A percentile compares a stretch with the other conserved stretches of the same genome.
Conservation (phyloP, 495 filamentous ascomycete genomes). For the Hyaloscypha finlandica region DNA sequence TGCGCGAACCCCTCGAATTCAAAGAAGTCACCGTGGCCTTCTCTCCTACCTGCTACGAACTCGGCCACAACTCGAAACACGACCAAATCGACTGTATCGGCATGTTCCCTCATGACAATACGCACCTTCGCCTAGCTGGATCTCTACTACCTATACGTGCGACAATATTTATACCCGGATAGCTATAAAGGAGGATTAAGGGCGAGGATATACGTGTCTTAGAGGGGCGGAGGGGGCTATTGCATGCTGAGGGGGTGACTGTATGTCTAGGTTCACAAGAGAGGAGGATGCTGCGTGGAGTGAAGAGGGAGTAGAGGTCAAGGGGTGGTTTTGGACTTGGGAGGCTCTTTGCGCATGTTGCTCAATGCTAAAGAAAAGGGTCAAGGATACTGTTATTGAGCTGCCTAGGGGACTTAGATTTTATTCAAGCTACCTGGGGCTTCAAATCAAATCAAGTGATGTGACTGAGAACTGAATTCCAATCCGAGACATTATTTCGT, state of each 20-base stretch:
- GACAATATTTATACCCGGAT: background rate
- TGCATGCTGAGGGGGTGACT: background rate
- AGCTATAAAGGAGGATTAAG: background rate
- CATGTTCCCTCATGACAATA: background rate
- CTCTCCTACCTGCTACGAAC: background rate
- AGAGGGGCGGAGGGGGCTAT: background rate
- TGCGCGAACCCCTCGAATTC: too few species aligned
- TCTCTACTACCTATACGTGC: background rate
- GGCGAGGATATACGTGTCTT: background rate
- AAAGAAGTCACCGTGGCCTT: too few species aligned
- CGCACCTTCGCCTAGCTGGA: background rate
- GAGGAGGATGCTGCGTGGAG: background rate
- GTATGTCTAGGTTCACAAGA: background rate
- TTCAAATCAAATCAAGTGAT: too few species aligned
- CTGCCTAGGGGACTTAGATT: too few species aligned
- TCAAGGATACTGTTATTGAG: too few species aligned
- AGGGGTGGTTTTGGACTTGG: background rate
- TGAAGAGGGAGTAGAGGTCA: background rate
- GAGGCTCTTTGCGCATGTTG: too few species aligned
- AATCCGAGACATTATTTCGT: too few species aligned
- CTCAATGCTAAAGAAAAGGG: background rate
- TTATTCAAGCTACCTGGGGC: background rate
- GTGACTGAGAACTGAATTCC: too few species aligned
- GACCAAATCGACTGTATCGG: conserved; percentile 2
- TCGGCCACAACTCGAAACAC: background rate